Evolutionary conservation across 306 rosid genomes (phyloP).

Genomic region (Trichosanthes cucumerina): DNA sequence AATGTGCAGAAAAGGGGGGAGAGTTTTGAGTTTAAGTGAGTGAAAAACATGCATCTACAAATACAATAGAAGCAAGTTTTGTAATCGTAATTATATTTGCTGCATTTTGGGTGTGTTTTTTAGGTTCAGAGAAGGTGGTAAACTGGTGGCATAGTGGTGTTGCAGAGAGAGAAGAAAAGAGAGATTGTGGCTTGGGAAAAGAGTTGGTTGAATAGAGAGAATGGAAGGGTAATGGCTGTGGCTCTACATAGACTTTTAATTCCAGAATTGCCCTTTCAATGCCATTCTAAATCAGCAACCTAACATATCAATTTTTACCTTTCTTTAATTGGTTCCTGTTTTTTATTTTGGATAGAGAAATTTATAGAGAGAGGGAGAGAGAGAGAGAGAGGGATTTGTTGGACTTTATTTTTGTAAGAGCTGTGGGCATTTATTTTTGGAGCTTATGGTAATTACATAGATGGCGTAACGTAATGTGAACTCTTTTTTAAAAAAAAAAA

Average conservation of each 20-base stretch:
- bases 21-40: background rate
- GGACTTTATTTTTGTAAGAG: background rate
- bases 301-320: background rate
- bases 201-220: slow-evolving; percentile 5
- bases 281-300: background rate
- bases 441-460: background rate
- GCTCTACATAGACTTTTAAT: background rate
- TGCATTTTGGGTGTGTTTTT: background rate
- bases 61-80: background rate
- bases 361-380: background rate
- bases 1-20: background rate
- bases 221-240: slow-evolving; percentile 8
- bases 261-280: background rate
- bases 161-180: background rate
- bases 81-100: background rate
- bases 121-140: slow-evolving; percentile 6
- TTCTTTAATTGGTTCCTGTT: background rate
- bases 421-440: background rate
- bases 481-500: too few relatives aligned
- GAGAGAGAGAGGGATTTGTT: background rate
- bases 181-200: background rate
- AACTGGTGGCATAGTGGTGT: background rate
- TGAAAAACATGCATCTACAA: background rate
- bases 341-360: background rate
- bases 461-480: too few relatives aligned